Base-by-base conservation (phyloP, 805 yeast species). In the Metschnikowia lachancei region DNA sequence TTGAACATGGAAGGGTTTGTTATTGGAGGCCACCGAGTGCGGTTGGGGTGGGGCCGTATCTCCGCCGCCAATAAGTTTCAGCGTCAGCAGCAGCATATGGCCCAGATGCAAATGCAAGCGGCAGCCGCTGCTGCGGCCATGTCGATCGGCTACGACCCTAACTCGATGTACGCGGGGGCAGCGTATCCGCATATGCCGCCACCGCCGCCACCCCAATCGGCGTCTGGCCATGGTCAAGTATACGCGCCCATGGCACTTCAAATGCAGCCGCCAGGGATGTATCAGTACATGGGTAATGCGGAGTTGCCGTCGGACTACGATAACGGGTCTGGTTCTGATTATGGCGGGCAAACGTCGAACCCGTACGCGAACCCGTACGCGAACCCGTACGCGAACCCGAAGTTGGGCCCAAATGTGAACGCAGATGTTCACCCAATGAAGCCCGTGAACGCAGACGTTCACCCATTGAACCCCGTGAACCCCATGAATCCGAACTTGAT, bases 1-100 rank as follows among this genome's bases (percentile, higher is more conserved):
- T 74, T 80, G 30, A 85, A 83, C 52, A 85, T 90, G 95, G 96
- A 90, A 66, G 96, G 96, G 9, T 87, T 82, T 61, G 88, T 89
- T 31, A 83, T 90, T 56, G 92, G 91, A 41, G 90, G 87, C 47
- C 83, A 87, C 47, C 76, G 92, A 51, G 82, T 90, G 40, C 75
- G 96, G 56, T 75, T 90, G 47, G 83, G 92, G 43, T 90, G 97
- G 97, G 97, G 97, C 26, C 77, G 89, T 55, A 74, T 42, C 35
- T 37, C 41, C 7, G 42, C 45, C 29, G 33, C 26, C 43, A 47
- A 44, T 40, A 48, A 41, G 32, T 30, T 41, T 24, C 44, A 60
- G 30, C 69, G 63, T 32, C 65, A 60, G 10, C 58, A 26, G 3
- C 65, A 60, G 12, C 58, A 47, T 17, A 59, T 56, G 36, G 65